Conservation (phyloP, 495 filamentous ascomycete species). For the Aspergillus heteromorphus region DNA sequence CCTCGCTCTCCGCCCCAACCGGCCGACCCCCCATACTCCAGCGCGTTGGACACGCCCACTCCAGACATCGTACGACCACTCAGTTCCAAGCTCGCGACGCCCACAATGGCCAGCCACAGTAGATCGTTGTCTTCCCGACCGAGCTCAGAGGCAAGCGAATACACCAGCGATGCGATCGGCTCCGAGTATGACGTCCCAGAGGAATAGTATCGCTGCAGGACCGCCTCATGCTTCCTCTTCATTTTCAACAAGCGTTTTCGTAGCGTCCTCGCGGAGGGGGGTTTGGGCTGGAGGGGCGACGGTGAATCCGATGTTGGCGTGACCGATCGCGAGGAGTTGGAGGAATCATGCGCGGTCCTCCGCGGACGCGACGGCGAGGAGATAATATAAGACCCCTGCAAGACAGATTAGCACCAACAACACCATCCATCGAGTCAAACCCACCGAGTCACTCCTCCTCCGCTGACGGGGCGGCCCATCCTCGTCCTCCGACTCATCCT, state of each 20-base stretch:
- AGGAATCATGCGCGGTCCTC: conserved; percentile 31
- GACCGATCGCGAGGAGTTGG: conserved; percentile 41
- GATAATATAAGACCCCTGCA: conserved; percentile 54
- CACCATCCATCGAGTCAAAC: conserved; percentile 16
- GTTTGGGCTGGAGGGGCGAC: conserved; percentile 53
- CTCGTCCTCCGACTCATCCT: conserved; percentile 62
- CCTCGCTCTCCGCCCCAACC: conserved; percentile 82
- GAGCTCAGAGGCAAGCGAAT: conserved; percentile 89
- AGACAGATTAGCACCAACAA: conserved; percentile 19
- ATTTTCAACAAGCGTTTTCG: conserved; percentile 66
- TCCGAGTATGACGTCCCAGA: conserved; percentile 88
- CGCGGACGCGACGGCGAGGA: conserved; percentile 45
- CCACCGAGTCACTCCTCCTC: conserved; percentile 81
- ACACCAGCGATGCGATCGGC: conserved; percentile 87
- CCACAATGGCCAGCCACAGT: conserved; percentile 90
- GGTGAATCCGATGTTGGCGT: conserved; percentile 47
- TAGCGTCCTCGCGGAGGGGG: conserved; percentile 63
- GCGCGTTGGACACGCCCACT: conserved; percentile 62
- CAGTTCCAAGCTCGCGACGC: conserved; percentile 83
- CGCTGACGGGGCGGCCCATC: conserved; percentile 65
- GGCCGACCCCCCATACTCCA: conserved; percentile 52
- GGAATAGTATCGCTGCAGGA: conserved; percentile 74
- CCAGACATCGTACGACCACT: conserved; percentile 81
- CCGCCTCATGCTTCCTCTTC: conserved; percentile 66
- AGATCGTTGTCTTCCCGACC: conserved; percentile 96